phyloP scores from a whole-genome alignment of 1,284 basidiomycete species.

The Cerioporus squamosus region DNA sequence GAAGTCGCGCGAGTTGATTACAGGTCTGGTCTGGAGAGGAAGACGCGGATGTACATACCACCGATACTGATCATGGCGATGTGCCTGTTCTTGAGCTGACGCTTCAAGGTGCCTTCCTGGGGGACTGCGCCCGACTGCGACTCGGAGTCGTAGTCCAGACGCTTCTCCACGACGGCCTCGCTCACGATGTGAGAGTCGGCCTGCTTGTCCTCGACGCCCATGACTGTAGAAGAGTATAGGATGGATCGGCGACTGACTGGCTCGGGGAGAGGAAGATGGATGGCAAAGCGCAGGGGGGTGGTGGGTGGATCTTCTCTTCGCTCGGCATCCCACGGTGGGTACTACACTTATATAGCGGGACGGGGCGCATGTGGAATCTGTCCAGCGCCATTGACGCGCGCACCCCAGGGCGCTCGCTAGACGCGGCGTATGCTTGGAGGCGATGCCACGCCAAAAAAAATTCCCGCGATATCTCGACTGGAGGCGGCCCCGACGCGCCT shows the following conservation, averaged over 20 bases:
- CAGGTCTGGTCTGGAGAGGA: background rate
- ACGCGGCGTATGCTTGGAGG: conserved; percentile 1
- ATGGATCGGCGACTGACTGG: conserved; percentile 4
- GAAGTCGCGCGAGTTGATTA: conserved; percentile 20
- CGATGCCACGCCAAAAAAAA: conserved; percentile 6
- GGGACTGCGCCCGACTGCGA: conserved; percentile 13
- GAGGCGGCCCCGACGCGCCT: too few species aligned
- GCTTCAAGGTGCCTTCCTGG: conserved; percentile 29
- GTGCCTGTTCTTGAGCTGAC: conserved; percentile 44
- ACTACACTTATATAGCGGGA: conserved; percentile 16
- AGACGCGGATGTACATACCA: conserved; percentile 22
- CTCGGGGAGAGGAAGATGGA: conserved; percentile 1
- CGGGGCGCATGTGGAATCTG: background rate
- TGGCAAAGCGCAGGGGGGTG: conserved; percentile 1
- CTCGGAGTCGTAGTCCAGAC: conserved; percentile 25
- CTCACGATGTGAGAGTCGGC: conserved; percentile 13
- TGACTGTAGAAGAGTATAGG: conserved; percentile 6
- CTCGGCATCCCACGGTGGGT: background rate
- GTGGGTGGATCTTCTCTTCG: conserved; percentile 10
- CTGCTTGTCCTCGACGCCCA: conserved; percentile 25
- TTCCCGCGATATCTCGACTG: conserved; percentile 6
- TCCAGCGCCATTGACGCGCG: conserved; percentile 6
- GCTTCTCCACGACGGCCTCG: conserved; percentile 21
- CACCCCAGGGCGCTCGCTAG: background rate
- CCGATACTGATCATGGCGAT: conserved; percentile 48